Evolutionary conservation across 179 eudicot species (phyloP).

Genomic region (Gypsophila paniculata): DNA sequence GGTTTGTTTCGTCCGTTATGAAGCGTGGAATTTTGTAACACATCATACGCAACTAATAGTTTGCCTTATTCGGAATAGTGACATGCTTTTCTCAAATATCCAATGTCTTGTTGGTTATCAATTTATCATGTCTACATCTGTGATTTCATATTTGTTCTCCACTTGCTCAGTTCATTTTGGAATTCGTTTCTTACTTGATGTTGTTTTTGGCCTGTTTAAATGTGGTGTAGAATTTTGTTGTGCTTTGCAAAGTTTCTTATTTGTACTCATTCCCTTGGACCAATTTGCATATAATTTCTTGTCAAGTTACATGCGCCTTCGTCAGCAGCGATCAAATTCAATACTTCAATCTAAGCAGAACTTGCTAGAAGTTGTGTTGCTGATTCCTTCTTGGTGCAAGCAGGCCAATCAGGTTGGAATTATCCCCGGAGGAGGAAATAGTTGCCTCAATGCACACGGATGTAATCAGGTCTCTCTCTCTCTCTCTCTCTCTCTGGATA

Average conservation of each 20-base stretch:
- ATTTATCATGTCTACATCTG: neutral
- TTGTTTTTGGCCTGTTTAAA: neutral
- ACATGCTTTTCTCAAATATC: constrained; percentile 1
- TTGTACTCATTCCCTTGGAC: constrained; percentile 7
- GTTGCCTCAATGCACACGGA: constrained; percentile 88
- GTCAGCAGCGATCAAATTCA: neutral
- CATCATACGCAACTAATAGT: neutral
- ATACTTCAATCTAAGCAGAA: constrained; percentile 4
- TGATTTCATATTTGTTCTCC: neutral
- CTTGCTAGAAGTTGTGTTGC: neutral
- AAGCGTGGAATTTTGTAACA: neutral
- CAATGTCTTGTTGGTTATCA: neutral
- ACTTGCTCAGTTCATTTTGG: neutral
- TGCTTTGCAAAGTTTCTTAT: neutral
- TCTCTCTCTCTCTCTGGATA: no score
- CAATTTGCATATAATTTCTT: neutral
- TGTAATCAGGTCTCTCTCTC: constrained; percentile 49
- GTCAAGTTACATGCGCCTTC: neutral
- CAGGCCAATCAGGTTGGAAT: constrained; percentile 73
- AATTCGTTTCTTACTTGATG: neutral
- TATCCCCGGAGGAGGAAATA: constrained; percentile 92
- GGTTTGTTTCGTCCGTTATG: constrained; percentile 3
- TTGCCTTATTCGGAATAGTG: neutral
- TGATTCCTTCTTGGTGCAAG: neutral
- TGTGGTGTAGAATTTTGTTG: neutral